phyloP scores from a whole-genome alignment of 106 monocot species.

The Allium fistulosum region DNA sequence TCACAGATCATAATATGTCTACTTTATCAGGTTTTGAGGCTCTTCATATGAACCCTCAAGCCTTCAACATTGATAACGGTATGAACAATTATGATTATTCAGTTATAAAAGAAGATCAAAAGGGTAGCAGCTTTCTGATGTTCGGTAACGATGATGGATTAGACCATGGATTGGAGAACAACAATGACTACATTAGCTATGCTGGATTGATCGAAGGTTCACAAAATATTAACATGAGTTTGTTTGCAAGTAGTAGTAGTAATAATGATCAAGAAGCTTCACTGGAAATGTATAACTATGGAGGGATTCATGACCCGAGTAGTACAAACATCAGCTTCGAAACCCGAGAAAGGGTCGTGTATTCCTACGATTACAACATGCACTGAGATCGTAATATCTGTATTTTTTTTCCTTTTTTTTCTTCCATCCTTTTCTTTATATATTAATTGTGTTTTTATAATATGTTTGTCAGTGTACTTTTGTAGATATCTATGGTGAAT shows the following conservation, averaged over 20 bases:
- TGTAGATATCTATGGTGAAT: not conserved
- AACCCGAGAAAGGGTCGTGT: slow-evolving; percentile 7
- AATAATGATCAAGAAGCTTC: not conserved
- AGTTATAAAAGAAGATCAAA: not conserved
- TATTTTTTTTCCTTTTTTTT: not conserved
- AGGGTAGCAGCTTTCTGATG: not conserved
- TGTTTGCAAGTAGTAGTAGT: not conserved
- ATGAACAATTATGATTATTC: too few relatives aligned
- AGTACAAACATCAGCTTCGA: slow-evolving; percentile 11
- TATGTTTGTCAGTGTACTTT: not conserved
- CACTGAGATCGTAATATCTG: not conserved
- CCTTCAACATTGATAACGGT: too few relatives aligned
- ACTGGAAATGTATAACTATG: not conserved
- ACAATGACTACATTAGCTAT: slow-evolving; percentile 1
- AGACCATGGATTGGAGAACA: slow-evolving; percentile 1
- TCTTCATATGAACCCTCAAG: not conserved
- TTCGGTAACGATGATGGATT: not conserved
- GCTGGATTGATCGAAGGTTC: slow-evolving; percentile 3
- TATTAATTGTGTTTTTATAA: slow-evolving; percentile 1
- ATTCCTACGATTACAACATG: not conserved
- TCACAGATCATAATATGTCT: not conserved
- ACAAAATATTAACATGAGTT: not conserved
- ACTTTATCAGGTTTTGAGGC: not conserved
- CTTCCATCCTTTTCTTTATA: not conserved
- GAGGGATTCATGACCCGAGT: slow-evolving; percentile 4